A percentile compares a stretch with the other conserved stretches of the same genome.
phyloP scores from a whole-genome alignment of 768 basidiomycete species.

The Suillus americanus region DNA sequence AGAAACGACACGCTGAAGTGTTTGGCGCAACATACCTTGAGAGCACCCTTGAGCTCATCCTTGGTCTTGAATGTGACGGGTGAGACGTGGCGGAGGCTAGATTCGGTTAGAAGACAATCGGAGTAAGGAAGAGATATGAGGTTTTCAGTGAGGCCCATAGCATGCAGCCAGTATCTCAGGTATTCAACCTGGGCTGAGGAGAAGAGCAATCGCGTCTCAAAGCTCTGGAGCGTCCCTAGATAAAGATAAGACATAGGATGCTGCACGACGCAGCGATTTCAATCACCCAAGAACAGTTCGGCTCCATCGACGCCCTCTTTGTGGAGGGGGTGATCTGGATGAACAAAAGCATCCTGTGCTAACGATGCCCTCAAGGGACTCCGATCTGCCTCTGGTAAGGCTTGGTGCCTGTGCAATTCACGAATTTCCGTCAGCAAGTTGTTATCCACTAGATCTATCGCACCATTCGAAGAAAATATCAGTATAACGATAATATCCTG shows the following conservation, averaged over 20 bases:
- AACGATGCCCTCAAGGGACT: conserved; percentile 68
- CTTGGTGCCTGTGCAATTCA: conserved; percentile 47
- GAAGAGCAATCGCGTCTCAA: conserved; percentile 78
- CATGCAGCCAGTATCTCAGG: conserved; percentile 79
- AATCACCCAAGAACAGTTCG: conserved; percentile 67
- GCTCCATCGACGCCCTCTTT: conserved; percentile 62
- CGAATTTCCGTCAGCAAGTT: neutral
- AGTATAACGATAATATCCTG: conserved; percentile 80
- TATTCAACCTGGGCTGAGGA: conserved; percentile 87
- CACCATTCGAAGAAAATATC: conserved; percentile 86
- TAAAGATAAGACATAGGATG: neutral
- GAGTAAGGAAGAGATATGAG: conserved; percentile 75
- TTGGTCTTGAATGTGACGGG: conserved; percentile 57
- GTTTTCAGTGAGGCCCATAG: conserved; percentile 62
- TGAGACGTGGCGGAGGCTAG: conserved; percentile 56
- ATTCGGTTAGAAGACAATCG: conserved; percentile 66
- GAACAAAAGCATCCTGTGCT: conserved; percentile 68
- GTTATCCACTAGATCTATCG: conserved; percentile 8
- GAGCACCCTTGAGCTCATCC: conserved; percentile 51
- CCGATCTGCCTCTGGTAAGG: conserved; percentile 57
- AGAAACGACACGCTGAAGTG: neutral
- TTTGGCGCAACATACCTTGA: conserved; percentile 47
- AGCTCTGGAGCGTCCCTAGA: conserved; percentile 64
- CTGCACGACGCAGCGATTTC: neutral
- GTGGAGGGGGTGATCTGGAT: conserved; percentile 72